Base-by-base conservation (phyloP, 2,329 filamentous ascomycete species). In the Phyllosticta citriasiana region DNA sequence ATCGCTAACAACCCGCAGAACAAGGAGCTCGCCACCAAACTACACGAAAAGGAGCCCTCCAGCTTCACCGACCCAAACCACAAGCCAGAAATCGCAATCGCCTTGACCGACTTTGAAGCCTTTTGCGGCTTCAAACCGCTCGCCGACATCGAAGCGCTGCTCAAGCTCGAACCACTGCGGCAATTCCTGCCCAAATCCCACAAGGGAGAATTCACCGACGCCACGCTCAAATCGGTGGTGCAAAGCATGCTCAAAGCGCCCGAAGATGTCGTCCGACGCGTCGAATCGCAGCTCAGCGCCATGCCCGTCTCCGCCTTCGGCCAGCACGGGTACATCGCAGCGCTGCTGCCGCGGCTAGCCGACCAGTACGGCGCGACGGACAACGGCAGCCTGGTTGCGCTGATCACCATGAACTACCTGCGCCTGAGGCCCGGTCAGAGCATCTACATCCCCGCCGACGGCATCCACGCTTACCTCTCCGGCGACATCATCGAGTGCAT, bases 401-500 rank as follows among this genome's bases (percentile, higher is more conserved):
- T 89, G 4, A 73, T 89, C 40, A 84, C 84, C 54, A 91, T 90
- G 87, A 92, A 92, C 73, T 91, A 83, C 68, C 69, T 91, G 57
- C 77, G 81, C 1, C 79, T 91, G 8, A 74, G 82, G 22, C 79
- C 86, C 0, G 87, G 88, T 16, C 82, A 89, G 57, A 81, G 83
- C 8, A 79, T 91, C 57, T 89, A 83, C 69, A 86, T 91, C 16
- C 87, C 87, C 0, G 86, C 86, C 0, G 87, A 90, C 65, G 87
- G 86, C 4, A 88, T 89, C 59, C 87, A 91, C 68, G 87, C 87
- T 0, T 91, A 89, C 68, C 76, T 91, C 0, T 80, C 81, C 3
- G 88, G 88, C 2, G 84, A 90, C 69, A 89, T 91, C 57, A 84
- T 91, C 66, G 88, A 91, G 72, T 90, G 87, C 73, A 91, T 91